Evolutionary conservation across 1,284 basidiomycete species (phyloP).

Genomic region (Pseudozyma sp.): DNA sequence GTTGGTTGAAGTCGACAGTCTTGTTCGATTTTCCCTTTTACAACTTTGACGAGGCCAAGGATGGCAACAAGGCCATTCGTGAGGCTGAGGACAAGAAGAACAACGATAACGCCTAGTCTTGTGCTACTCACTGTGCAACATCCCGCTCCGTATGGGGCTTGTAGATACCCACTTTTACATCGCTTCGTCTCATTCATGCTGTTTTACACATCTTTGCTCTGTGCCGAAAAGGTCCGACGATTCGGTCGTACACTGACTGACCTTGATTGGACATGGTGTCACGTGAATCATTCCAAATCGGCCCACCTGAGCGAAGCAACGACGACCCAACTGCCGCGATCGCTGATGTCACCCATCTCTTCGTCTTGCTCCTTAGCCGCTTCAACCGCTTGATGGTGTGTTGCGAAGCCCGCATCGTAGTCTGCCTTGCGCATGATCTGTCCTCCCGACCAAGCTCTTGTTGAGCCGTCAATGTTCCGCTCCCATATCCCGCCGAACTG

Average conservation of each 20-base stretch:
- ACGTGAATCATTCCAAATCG: slow-evolving; percentile 18
- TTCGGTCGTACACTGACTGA: neutral
- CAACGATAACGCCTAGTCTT: slow-evolving; percentile 19
- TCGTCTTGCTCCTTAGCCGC: slow-evolving; percentile 21
- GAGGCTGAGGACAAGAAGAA: slow-evolving; percentile 56
- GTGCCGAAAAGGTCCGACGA: no score
- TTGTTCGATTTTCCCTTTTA: slow-evolving; percentile 73
- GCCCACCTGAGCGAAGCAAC: slow-evolving; percentile 54
- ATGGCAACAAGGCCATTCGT: slow-evolving; percentile 51
- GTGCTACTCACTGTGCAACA: neutral
- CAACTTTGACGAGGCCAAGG: slow-evolving; percentile 62
- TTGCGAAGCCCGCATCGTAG: slow-evolving; percentile 1
- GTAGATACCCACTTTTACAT: slow-evolving; percentile 11
- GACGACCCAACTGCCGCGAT: slow-evolving; percentile 62
- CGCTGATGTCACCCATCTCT: slow-evolving; percentile 64
- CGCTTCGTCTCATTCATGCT: slow-evolving; percentile 10
- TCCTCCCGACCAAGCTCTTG: slow-evolving; percentile 30
- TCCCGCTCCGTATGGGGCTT: neutral
- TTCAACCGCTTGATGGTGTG: neutral
- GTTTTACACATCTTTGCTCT: neutral
- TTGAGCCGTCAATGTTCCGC: slow-evolving; percentile 42
- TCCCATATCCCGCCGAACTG: slow-evolving; percentile 54
- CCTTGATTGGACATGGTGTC: neutral
- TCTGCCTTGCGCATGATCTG: slow-evolving; percentile 20
- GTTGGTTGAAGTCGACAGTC: slow-evolving; percentile 74